Evolutionary conservation across 2,329 filamentous ascomycete species (phyloP), one percentile per base, ranked within the genome.

Genomic region (Didymella sp.): DNA sequence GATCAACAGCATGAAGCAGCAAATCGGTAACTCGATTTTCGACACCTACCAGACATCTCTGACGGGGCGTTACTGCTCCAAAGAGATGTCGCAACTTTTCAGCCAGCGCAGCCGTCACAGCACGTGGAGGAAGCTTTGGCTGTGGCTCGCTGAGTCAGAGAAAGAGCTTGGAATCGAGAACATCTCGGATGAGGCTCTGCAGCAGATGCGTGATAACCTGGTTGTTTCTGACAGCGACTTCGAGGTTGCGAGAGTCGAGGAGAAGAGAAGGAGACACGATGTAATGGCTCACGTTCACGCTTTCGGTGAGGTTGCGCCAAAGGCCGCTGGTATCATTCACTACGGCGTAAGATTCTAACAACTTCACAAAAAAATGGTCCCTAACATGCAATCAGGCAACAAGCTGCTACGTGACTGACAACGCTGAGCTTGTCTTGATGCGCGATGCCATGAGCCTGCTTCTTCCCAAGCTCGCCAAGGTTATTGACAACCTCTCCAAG

Each of bases 61-160:
- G 27, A 68, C 66, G 3, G 62, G 64, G n/a, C 69, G 91, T 68
- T 95, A 95, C 81, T 87, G 87, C 77, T 89, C 81, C 65, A 73
- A 76, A 47, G 73, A 75, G 61, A 77, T 77, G 75, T 75, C 88
- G 68, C 83, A 84, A 63, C 85, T 96, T 60, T 97, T 96, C 82
- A 89, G 87, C 66, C 86, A 88, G 57, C 86, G 91, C 40, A 88
- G 86, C 51, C 84, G 92, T 27, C 87, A 88, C 75, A 88, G 86
- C 38, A 92, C 87, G 52, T 96, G 92, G 92, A 87, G 92, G 62
- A 84, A 90, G 74, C 85, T 96, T 17, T 97, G 93, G 93, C 80
- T 94, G 41, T 87, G 84, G 78, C 88, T 96, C 11, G 92, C 92
- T 22, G 89, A 96, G 81, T 82, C 85, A 9, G 89, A 96, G 81